Base-by-base conservation (phyloP, 2,329 filamentous ascomycete species). In the Daldinia sp. region DNA sequence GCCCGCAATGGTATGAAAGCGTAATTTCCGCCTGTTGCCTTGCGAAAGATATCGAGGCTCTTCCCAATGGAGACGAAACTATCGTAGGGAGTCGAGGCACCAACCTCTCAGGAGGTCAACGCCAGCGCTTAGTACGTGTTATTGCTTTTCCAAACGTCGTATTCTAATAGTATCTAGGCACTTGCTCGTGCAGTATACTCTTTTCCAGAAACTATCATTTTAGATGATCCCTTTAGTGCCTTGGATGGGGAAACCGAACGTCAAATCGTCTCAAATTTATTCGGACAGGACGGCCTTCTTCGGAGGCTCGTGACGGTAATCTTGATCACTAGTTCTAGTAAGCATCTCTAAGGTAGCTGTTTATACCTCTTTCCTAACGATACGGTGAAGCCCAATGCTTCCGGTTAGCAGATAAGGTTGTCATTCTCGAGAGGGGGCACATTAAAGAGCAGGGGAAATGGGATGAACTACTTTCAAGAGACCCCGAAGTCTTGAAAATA, bases 401-500 rank as follows among this genome's bases (percentile, higher is more conserved):
- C 10, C 70, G 75, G 15, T 63, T 78, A 4, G 78, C 77, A 7
- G 79, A 83, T 66, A 72, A 79, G 4, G 70, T 83, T 9, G 63
- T 83, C 13, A 69, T 80, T 3, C 74, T 83, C 1, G 73, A 75
- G 39, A 45, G 74, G 45, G 73, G 74, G 1, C 69, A 65, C 0
- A 74, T 82, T 6, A 59, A 68, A 7, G 75, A 80, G 25, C 77
- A 79, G 63, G 80, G 81, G 1, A 63, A 61, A 9, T 82, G 79
- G 72, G 70, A 76, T 4, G 70, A 74, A 2, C 67, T 82, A 11
- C 73, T 74, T 41, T 54, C 62, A 2, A 71, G 73, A 13, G 67
- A 70, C 13, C 71, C 73, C 5, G 72, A 75, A 35, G 74, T 80
- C 9, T 70, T 72, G 9, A 75, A 74, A 55, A 75, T 77, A 39